Base-by-base conservation (phyloP, 2,329 filamentous ascomycete genomes). In the Microdochium bolleyi region DNA sequence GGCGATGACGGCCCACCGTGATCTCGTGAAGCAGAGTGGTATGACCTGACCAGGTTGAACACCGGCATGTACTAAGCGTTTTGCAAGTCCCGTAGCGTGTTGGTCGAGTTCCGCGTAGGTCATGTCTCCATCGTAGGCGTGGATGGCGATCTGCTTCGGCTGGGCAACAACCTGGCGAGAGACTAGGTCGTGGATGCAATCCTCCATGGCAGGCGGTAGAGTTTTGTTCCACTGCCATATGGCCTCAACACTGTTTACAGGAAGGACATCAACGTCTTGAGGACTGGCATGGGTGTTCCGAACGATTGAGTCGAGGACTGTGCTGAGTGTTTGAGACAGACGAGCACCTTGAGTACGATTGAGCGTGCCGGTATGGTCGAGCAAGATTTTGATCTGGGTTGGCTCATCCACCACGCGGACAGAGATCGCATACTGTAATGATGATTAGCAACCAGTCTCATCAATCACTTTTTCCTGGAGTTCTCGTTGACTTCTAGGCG, bases 1-100 rank as follows among this genome's bases (percentile, higher is more conserved):
- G 0, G 64, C 62, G 16, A 70, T 59, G 3, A 64, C 53, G 1
- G 59, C 60, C 65, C 64, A 70, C 22, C 55, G 58, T 4, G 65
- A 68, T 55, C 70, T 70, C 24, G 68, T 63, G 46, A 69, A 69
- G 51, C 61, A 65, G 37, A 72, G 51, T 0, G 67, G 66, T 3
- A 72, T 61, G 0, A 69, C 37, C 2, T 55, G 55, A 25, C 68
- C 68, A 0, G 60, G 60, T 0, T 56, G 52, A 8, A 73, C 55
- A 13, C 62, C 60, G 1, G 52, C 49, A 22, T 14, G 57, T 50
- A 13, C 60, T 51, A 5, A 67, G 59, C 24, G 55, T 53, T 9
- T 37, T 21, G 65, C 63, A 14, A 67, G 48, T 11, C 56, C 55
- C n/a, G 54, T 57, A n/a, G 63, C 58, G 7, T 60, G 51, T 21